Conservation (phyloP, 495 filamentous ascomycete genomes). For the Neurospora sp. region DNA sequence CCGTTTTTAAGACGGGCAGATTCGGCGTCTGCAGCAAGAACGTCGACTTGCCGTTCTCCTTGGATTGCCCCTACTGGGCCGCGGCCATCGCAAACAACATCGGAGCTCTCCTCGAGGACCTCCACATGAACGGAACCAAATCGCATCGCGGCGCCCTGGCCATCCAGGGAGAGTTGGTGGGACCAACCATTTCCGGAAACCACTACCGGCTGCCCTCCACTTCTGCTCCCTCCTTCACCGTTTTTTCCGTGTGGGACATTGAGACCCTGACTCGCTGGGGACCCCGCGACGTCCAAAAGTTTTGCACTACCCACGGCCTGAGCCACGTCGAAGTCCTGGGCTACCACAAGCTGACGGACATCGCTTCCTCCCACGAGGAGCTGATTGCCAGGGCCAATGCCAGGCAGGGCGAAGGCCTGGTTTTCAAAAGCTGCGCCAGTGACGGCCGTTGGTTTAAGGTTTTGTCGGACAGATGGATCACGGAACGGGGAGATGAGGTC, state of each 20-base stretch:
- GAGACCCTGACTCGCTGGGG: conserved; percentile 3
- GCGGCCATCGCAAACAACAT: background rate
- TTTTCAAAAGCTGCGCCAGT: conserved; percentile 16
- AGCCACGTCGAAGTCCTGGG: conserved; percentile 19
- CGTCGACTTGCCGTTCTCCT: conserved; percentile 2
- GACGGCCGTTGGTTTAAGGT: conserved; percentile 25
- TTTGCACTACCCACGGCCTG: conserved; percentile 3
- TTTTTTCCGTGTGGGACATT: conserved; percentile 15
- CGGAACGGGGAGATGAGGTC: conserved; percentile 5
- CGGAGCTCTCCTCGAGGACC: background rate
- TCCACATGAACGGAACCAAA: conserved; percentile 2
- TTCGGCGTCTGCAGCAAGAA: conserved; percentile 19
- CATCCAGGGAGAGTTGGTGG: conserved; percentile 22
- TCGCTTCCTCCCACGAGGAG: conserved; percentile 11
- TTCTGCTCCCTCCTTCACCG: conserved; percentile 7
- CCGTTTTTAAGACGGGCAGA: conserved; percentile 9
- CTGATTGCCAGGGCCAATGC: conserved; percentile 12
- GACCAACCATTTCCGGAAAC: conserved; percentile 13
- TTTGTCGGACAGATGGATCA: conserved; percentile 9
- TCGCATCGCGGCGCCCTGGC: conserved; percentile 3
- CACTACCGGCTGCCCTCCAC: conserved; percentile 3
- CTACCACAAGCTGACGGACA: conserved; percentile 6
- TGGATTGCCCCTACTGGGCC: conserved; percentile 7
- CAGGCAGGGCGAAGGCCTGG: conserved; percentile 14
- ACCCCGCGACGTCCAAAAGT: conserved; percentile 5